Percentiles rank a stretch among this genome's conserved stretches.
These are phyloP conservation scores for Salix brachista DNA, from an alignment of 345 rosid species.

Conservation along the genomic window DNA sequence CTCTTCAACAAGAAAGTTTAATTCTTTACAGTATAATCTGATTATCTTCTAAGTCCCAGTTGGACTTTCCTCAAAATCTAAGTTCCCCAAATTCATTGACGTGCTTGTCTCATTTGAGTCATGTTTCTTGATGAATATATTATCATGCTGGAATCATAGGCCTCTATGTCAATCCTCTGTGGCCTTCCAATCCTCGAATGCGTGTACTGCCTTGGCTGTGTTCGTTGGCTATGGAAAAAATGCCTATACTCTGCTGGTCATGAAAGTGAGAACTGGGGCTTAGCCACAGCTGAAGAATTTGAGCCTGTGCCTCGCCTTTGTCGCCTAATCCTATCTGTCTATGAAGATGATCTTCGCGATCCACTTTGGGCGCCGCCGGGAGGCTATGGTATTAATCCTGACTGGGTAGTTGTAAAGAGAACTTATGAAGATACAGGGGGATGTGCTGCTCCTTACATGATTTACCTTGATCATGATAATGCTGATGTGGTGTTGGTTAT, in stretches of 20 bases:
- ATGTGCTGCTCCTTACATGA: constrained; percentile 66
- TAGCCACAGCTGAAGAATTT: constrained; percentile 70
- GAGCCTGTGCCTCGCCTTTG: constrained; percentile 76
- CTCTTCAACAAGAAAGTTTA: neutral
- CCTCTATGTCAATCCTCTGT: constrained; percentile 73
- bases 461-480: constrained; percentile 71
- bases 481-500: constrained; percentile 59
- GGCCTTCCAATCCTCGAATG: constrained; percentile 81
- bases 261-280: constrained; percentile 86
- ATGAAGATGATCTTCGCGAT: constrained; percentile 70
- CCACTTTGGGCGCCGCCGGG: constrained; percentile 88
- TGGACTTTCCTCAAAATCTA: neutral
- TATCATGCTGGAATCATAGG: constrained; percentile 41
- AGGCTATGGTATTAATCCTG: constrained; percentile 75
- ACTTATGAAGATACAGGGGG: constrained; percentile 65
- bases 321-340: constrained; percentile 62
- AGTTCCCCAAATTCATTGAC: neutral
- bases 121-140: constrained; percentile 11
- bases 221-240: constrained; percentile 84
- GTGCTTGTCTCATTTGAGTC: neutral
- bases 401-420: constrained; percentile 55
- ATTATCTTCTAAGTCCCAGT: neutral
- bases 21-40: neutral
- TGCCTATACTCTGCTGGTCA: constrained; percentile 84
- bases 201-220: constrained; percentile 83